Conservation (phyloP, 495 filamentous ascomycete species). For the Xylona heveae region DNA sequence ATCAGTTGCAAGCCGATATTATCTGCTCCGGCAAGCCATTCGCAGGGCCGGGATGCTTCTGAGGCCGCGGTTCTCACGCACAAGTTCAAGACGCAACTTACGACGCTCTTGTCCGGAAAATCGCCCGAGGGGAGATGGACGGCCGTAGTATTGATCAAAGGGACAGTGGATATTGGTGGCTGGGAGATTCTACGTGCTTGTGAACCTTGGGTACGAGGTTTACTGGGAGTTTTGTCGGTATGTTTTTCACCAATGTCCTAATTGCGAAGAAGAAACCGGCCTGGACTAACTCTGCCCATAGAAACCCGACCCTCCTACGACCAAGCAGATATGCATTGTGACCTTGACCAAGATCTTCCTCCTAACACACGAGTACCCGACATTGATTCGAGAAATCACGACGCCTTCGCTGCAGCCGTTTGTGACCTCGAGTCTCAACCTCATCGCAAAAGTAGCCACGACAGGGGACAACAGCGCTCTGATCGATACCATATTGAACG, state of each 20-base stretch:
- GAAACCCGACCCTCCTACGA: slow-evolving; percentile 51
- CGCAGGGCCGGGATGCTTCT: slow-evolving; percentile 29
- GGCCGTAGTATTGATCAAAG: slow-evolving; percentile 56
- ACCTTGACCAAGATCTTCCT: slow-evolving; percentile 63
- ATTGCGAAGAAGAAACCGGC: too few species aligned
- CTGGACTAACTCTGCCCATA: slow-evolving; percentile 17
- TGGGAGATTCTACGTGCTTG: slow-evolving; percentile 53
- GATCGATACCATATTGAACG: slow-evolving; percentile 37
- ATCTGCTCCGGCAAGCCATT: slow-evolving; percentile 22
- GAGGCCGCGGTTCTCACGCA: slow-evolving; percentile 46
- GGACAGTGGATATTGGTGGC: slow-evolving; percentile 58
- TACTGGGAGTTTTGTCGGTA: slow-evolving; percentile 52
- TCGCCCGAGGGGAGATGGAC: slow-evolving; percentile 51
- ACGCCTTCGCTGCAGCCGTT: slow-evolving; percentile 62
- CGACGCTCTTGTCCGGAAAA: slow-evolving; percentile 51
- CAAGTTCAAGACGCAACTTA: slow-evolving; percentile 58
- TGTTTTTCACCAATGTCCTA: slow-evolving; percentile 5
- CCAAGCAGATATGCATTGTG: slow-evolving; percentile 52
- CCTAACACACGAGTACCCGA: slow-evolving; percentile 58
- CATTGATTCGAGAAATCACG: slow-evolving; percentile 67
- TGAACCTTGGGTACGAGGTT: slow-evolving; percentile 46
- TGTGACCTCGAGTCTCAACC: slow-evolving; percentile 46
- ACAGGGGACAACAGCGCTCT: slow-evolving; percentile 20
- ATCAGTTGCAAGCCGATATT: slow-evolving; percentile 36
- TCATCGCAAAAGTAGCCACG: slow-evolving; percentile 26